Base-by-base conservation (phyloP, 495 filamentous ascomycete species). In the Xylaria intraflava region DNA sequence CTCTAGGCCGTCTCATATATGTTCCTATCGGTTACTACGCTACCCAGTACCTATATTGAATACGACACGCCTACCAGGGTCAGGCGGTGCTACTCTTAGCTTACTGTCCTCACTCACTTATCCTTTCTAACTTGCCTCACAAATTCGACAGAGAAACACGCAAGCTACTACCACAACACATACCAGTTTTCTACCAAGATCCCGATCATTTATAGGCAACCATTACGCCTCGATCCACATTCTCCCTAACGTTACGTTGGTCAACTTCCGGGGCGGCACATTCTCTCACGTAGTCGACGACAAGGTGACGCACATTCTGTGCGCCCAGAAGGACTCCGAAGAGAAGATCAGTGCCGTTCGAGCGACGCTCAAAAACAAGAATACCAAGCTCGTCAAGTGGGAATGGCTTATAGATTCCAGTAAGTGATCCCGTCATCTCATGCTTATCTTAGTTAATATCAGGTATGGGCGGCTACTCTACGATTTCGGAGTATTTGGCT, bases 401-500 rank as follows among this genome's bases (percentile, higher is more conserved):
- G 70, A 73, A 57, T 74, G 71, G 72, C 62, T 76, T 17, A 69
- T 73, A 42, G 68, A 70, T 17, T 71, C 64, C 10, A 30, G 51
- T 53, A 16, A 53, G 9, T 17, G 29, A 49, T 35, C 39, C 26
- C 8, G 9, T 23, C 31, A 8, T 19, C 35, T 38, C 17, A 3
- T 16, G n/a, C 5, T 38, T 17, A 4, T 17, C 4, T 6, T 3
- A 16, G 12, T 35, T n/a, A n/a, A n/a, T n/a, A n/a, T n/a, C n/a
- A n/a, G n/a, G n/a, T n/a, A n/a, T n/a, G n/a, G n/a, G n/a, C n/a
- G n/a, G n/a, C n/a, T n/a, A n/a, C n/a, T 29, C 4, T 9, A 29
- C 27, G 27, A 4, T 29, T 26, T 1, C 3, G 1, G 30, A 31
- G 12, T 10, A 31, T 14, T 20, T 31, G 9, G 19, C 20, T 27